Evolutionary conservation across 768 basidiomycete genomes (phyloP), one percentile per base, ranked within the genome.

Genomic region (Auricularia cornea): DNA sequence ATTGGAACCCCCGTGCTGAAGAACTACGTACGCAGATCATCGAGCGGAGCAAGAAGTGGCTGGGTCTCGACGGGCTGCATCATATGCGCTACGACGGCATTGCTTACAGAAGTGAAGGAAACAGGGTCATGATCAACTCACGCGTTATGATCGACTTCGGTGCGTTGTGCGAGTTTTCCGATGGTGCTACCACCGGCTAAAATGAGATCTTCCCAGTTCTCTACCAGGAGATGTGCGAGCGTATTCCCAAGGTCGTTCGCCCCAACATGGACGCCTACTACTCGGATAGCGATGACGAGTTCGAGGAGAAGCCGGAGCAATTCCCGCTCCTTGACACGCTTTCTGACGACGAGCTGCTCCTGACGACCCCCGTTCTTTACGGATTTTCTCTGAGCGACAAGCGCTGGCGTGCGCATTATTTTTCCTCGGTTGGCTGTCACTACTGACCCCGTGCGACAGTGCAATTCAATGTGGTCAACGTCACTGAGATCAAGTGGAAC

Each of bases 311-410:
- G 18, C 44, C 18, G 6, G 44, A 48, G 18, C 10, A 18, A 18
- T 48, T 48, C 44, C 44, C 44, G 12, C 44, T 11, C 33, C 51
- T 41, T n/a, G 32, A 35, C 54, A 26, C 2, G 16, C 68, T 85
- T 38, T 74, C 76, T 0, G 81, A 84, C 3, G 81, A 84, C 26
- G 80, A 84, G 40, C 73, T 87, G 20, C 73, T 86, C 31, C 72
- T 89, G 3, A 76, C 85, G 1, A 77, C 85, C 0, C 80, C 83
- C 0, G 75, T 83, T 40, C 80, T 87, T 2, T 83, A 83, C 64
- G 86, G 85, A 0, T 89, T 88, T 71, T 85, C 84, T 71, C 72
- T 88, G 56, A 66, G 72, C 5, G 84, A 84, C 64, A 87, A 87
- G 70, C 67, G 78, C 5, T 86, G 85, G 84, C 71, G 84, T 85